A percentile compares a stretch with the other conserved stretches of the same genome.
Evolutionary conservation across 495 filamentous ascomycete species (phyloP).

Genomic region (Aspergillus asperescens): DNA sequence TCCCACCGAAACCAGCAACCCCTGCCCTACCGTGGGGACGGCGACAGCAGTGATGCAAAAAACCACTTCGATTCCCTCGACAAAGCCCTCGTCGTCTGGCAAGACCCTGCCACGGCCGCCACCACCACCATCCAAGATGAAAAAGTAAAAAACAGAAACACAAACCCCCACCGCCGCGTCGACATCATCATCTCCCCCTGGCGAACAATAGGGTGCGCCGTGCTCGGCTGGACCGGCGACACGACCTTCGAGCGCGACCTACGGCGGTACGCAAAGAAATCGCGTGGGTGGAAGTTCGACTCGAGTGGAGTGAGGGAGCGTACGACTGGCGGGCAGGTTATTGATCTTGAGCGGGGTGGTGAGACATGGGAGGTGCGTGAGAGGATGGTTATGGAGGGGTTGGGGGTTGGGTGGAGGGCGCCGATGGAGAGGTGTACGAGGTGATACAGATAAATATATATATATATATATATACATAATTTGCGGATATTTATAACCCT

Average conservation of each 20-base stretch:
- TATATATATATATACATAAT: too few relatives aligned
- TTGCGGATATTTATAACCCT: too few relatives aligned
- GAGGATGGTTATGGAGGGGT: slow-evolving; percentile 68
- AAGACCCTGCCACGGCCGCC: slow-evolving; percentile 51
- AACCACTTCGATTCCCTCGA: slow-evolving; percentile 74
- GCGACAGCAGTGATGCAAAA: slow-evolving; percentile 5
- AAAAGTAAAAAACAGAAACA: background rate
- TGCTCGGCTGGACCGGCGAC: slow-evolving; percentile 83
- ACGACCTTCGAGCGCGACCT: slow-evolving; percentile 89
- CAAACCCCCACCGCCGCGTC: slow-evolving; percentile 75
- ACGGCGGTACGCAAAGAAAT: slow-evolving; percentile 69
- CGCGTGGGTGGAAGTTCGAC: slow-evolving; percentile 77
- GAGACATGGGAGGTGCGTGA: slow-evolving; percentile 66
- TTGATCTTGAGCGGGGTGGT: slow-evolving; percentile 55
- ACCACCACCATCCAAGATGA: slow-evolving; percentile 25
- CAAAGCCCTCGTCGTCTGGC: slow-evolving; percentile 92
- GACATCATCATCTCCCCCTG: slow-evolving; percentile 92
- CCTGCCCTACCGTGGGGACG: slow-evolving; percentile 45
- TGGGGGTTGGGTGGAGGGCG: slow-evolving; percentile 68
- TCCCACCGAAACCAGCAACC: slow-evolving; percentile 68
- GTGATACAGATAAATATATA: too few relatives aligned
- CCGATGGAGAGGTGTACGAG: slow-evolving; percentile 74
- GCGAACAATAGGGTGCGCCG: slow-evolving; percentile 80
- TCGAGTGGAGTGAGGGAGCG: slow-evolving; percentile 76
- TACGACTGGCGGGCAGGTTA: slow-evolving; percentile 55